A percentile compares a stretch with the other conserved stretches of the same genome.
Evolutionary conservation across 306 rosid genomes (phyloP).

Genomic region (Nissolia schottii): DNA sequence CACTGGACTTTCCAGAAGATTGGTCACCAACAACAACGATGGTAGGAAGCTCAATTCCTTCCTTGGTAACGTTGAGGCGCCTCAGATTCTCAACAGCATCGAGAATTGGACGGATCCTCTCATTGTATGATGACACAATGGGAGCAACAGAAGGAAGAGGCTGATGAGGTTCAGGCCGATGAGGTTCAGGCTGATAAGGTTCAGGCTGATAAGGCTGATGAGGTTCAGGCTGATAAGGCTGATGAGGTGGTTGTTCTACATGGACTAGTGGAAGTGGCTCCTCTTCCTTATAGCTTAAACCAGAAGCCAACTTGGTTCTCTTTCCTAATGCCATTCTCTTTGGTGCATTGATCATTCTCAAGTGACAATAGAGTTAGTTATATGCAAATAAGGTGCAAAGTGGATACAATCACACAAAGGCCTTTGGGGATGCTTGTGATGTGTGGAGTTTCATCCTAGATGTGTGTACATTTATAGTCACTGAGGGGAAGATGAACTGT

Average conservation of each 20-base stretch:
- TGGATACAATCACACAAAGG: background rate
- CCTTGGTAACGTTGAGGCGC: conserved; percentile 35
- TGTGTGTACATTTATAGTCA: background rate
- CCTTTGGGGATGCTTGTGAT: background rate
- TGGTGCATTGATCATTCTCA: background rate
- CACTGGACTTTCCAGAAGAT: conserved; percentile 41
- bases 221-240: too few species aligned
- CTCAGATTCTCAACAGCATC: conserved; percentile 43
- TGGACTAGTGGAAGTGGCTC: background rate
- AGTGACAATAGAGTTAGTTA: background rate
- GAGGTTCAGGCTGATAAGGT: too few species aligned
- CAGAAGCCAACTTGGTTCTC: background rate
- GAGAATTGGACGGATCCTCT: conserved; percentile 37
- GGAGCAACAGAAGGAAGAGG: conserved; percentile 18
- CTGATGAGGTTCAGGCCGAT: too few species aligned
- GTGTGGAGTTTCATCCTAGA: background rate
- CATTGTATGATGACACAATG: conserved; percentile 31
- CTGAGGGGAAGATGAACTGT: background rate
- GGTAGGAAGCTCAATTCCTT: conserved; percentile 49
- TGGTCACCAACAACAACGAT: conserved; percentile 54
- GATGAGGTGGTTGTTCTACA: background rate
- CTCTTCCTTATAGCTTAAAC: background rate
- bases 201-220: too few species aligned
- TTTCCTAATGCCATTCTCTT: background rate
- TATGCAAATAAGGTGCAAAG: background rate